Evolutionary conservation across 2,329 filamentous ascomycete genomes (phyloP), one percentile per base, ranked within the genome.

Genomic region (Monascus ruber): DNA sequence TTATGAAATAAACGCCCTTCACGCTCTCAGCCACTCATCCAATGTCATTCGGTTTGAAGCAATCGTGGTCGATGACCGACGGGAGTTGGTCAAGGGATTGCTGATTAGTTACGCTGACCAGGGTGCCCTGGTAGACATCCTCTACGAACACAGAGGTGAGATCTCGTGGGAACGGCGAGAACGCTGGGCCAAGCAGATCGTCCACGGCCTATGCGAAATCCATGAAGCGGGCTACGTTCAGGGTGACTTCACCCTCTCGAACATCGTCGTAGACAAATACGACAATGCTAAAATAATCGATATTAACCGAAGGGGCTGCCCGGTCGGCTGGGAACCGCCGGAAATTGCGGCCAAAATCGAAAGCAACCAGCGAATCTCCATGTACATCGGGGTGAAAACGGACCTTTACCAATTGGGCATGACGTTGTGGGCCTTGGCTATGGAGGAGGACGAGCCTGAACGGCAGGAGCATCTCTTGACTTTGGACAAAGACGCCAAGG

Each of bases 321-420:
- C 91, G 0, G 85, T 96, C 4, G 89, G 89, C 24, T 98, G 91
- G 91, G 91, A 98, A 50, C 88, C 91, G 2, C 91, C 91, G 4
- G 91, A 98, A 63, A 83, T 93, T 40, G 82, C 81, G 10, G 75
- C 77, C 5, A 77, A 96, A 40, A 86, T 96, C 44, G 81, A 89
- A 47, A 88, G 81, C 60, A 85, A 84, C 42, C 88, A 95, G 60
- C 77, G 86, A 26, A 88, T 98, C 38, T 83, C 85, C 34, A 94
- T 96, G 81, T 95, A 94, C 55, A 96, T 98, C 56, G 89, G 91
- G 8, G 87, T 95, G 57, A 98, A 98, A 64, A 94, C 89, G 0
- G 91, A 98, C 62, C 70, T 98, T 1, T 98, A 83, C 54, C 91
- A 98, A 62, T 73, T 96, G 4, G 91, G 91, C 4, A 98, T 98